These are phyloP conservation scores for Sporothrix pallida DNA, from an alignment of 2,329 filamentous ascomycete species.

Conservation along the genomic window DNA sequence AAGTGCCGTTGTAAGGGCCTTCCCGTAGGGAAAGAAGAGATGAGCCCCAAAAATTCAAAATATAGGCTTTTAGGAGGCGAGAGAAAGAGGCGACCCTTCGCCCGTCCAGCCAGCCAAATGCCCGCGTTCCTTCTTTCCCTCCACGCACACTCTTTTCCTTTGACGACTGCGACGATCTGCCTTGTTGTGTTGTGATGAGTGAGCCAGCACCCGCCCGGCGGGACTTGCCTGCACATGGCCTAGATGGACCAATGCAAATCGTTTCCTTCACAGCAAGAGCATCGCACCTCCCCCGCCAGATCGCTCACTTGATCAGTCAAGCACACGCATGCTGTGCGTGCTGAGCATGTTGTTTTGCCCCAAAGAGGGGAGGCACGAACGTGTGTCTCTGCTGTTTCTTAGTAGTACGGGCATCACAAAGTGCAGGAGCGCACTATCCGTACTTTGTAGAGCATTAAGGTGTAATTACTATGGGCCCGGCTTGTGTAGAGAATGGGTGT, in stretches of 20 bases:
- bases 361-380: not conserved
- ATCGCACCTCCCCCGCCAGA: not conserved
- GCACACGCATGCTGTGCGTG: not conserved
- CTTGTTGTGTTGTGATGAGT: conserved; percentile 1
- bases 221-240: conserved; percentile 19
- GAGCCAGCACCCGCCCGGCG: conserved; percentile 7
- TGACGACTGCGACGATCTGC: not conserved
- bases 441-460: no score
- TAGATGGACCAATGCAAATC: conserved; percentile 10
- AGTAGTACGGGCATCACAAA: not conserved
- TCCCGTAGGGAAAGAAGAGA: not conserved
- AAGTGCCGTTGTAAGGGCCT: conserved; percentile 18
- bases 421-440: no score
- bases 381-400: not conserved
- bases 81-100: not conserved
- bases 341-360: conserved; percentile 12
- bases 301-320: conserved; percentile 11
- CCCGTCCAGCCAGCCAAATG: not conserved
- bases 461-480: no score
- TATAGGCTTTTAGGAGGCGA: not conserved
- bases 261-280: not conserved
- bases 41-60: no score
- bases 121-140: not conserved
- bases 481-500: not conserved
- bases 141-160: not conserved